Conservation (phyloP, 2,329 filamentous ascomycete species). For the Nemania diffusa region DNA sequence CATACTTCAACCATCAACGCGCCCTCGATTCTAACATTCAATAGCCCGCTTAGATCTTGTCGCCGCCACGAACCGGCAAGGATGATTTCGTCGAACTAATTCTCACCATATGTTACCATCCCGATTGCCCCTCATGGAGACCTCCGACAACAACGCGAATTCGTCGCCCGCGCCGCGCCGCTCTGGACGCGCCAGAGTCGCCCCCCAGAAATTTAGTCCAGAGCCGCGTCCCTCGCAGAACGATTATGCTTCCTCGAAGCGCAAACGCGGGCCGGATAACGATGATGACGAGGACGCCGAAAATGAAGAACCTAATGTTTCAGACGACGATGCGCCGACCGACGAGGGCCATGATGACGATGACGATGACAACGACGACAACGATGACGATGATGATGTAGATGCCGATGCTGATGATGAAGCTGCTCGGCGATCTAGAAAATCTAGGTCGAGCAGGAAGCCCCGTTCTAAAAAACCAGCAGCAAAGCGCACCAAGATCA, state of each 20-base stretch:
- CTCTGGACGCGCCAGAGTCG: conserved; percentile 74
- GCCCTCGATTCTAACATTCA: conserved; percentile 27
- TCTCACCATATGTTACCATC: conserved; percentile 53
- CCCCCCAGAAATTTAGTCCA: conserved; percentile 68
- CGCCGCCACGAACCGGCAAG: conserved; percentile 28
- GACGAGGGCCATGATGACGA: conserved; percentile 56
- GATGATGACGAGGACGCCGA: conserved; percentile 48
- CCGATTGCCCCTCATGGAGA: conserved; percentile 62
- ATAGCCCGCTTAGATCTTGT: conserved; percentile 25
- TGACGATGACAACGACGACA: conserved; percentile 29
- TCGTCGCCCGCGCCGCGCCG: conserved; percentile 67
- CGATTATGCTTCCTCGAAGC: conserved; percentile 60
- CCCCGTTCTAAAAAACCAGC: conserved; percentile 65
- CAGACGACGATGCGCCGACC: conserved; percentile 49
- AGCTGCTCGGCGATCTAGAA: conserved; percentile 53
- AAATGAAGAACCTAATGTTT: conserved; percentile 59
- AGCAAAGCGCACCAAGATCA: conserved; percentile 72
- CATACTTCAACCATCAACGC: conserved; percentile 29
- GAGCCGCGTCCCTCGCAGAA: conserved; percentile 53
- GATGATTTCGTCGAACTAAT: conserved; percentile 45
- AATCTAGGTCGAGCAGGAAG: conserved; percentile 56
- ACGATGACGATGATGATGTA: conserved; percentile 57
- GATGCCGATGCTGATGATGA: conserved; percentile 58
- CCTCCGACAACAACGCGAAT: conserved; percentile 65
- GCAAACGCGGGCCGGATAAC: conserved; percentile 60